A percentile compares a stretch with the other conserved stretches of the same genome.
phyloP scores from a whole-genome alignment of 352 stramenopile species.

The Phytophthora hybrid region DNA sequence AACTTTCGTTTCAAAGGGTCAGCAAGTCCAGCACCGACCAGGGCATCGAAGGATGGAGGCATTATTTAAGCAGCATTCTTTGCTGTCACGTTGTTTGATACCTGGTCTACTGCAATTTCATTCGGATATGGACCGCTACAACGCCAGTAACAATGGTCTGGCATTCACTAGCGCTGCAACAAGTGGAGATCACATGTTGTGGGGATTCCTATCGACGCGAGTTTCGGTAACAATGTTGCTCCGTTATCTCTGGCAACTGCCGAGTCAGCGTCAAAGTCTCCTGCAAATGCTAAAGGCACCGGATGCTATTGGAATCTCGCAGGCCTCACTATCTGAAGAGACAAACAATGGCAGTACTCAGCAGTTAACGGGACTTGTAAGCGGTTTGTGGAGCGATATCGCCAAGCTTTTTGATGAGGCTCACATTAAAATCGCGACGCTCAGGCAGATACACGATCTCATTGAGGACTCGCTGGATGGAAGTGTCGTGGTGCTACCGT shows the following conservation, averaged over 20 bases:
- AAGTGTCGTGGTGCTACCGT: slow-evolving; percentile 49
- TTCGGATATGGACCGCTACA: slow-evolving; percentile 80
- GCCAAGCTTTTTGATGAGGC: slow-evolving; percentile 76
- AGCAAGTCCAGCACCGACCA: slow-evolving; percentile 33
- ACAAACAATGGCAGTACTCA: slow-evolving; percentile 29
- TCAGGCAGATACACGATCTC: slow-evolving; percentile 72
- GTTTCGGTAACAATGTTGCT: slow-evolving; percentile 66
- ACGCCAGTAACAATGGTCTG: slow-evolving; percentile 69
- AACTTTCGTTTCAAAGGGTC: slow-evolving; percentile 66
- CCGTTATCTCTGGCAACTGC: slow-evolving; percentile 74
- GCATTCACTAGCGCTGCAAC: slow-evolving; percentile 69
- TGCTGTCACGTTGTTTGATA: slow-evolving; percentile 54
- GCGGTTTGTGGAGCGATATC: slow-evolving; percentile 75
- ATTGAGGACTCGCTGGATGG: slow-evolving; percentile 53
- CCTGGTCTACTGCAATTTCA: slow-evolving; percentile 70
- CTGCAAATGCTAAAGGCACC: slow-evolving; percentile 35
- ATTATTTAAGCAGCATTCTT: slow-evolving; percentile 50
- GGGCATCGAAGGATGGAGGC: slow-evolving; percentile 41
- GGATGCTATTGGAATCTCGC: slow-evolving; percentile 21
- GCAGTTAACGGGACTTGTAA: slow-evolving; percentile 66
- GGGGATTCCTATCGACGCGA: slow-evolving; percentile 74
- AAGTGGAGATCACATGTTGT: slow-evolving; percentile 74
- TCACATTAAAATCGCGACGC: slow-evolving; percentile 64
- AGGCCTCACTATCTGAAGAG: slow-evolving; percentile 25
- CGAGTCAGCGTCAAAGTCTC: slow-evolving; percentile 49